These are phyloP conservation scores for Fusarium napiforme DNA, from an alignment of 2,329 filamentous ascomycete genomes.

Conservation along the genomic window DNA sequence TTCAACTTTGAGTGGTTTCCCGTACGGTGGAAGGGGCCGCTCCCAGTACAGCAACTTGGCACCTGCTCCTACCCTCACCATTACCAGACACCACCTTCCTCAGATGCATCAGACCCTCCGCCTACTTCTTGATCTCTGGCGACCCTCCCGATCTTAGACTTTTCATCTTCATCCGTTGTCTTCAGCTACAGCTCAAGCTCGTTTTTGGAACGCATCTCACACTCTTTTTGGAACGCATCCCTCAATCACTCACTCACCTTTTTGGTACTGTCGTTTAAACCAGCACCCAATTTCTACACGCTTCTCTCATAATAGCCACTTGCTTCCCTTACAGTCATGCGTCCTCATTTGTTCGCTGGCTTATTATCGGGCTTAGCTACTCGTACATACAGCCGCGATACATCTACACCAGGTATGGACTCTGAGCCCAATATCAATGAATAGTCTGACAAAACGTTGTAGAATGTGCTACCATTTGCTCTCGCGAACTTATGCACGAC, in stretches of 20 bases:
- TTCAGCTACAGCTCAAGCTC: conserved; percentile 40
- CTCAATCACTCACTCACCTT: conserved; percentile 36
- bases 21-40: background rate
- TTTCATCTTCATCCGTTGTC: conserved; percentile 31
- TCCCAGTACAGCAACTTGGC: background rate
- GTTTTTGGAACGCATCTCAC: conserved; percentile 40
- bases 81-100: background rate
- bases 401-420: conserved; percentile 21
- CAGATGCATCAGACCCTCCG: background rate
- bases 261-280: conserved; percentile 50
- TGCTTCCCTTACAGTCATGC: conserved; percentile 38
- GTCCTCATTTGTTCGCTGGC: conserved; percentile 7
- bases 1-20: background rate
- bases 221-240: conserved; percentile 49
- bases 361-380: conserved; percentile 25
- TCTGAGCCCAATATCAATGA: background rate
- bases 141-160: background rate
- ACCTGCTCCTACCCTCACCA: background rate
- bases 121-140: background rate
- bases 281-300: conserved; percentile 18
- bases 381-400: background rate
- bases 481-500: conserved; percentile 15
- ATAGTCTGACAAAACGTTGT: background rate
- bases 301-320: conserved; percentile 30
- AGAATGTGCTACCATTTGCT: conserved; percentile 38